Base-by-base conservation (phyloP, 2,329 filamentous ascomycete genomes). In the Talaromyces sp. region DNA sequence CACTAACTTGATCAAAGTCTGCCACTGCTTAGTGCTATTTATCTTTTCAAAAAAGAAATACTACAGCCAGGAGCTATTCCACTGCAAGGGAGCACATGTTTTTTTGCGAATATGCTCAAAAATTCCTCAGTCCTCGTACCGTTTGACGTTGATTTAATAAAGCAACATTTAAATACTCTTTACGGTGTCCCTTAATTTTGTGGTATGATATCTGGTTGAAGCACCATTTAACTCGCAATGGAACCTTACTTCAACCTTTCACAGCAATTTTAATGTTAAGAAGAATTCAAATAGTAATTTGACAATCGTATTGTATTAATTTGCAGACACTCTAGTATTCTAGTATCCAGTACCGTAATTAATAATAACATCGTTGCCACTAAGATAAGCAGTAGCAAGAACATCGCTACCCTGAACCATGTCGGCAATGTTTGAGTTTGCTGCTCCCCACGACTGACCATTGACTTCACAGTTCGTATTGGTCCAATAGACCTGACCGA, bases 321-420 rank as follows among this genome's bases (percentile, higher is more conserved):
- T 38, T 38, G 2, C 17, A 14, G 6, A 1, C 4, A 38, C n/a
- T 26, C 35, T 24, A 60, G n/a, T 60, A 38, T 38, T 26, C 35
- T 24, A 60, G n/a, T 60, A 38, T 17, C 58, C 58, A 35, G 58
- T 56, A 41, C 58, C 53, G 32, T 60, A 60, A 41, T 60, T 60
- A 43, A 60, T 56, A n/a, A 60, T 60, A 46, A 60, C 53, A 29
- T 60, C 53, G 46, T 60, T 60, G 14, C 58, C 58, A 14, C 32
- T 52, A 5, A 60, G 58, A 8, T 60, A 60, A 14, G 58, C 53
- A 51, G 53, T 52, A 32, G 53, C 58, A 43, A 60, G 58, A 8
- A 56, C 53, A 27, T 60, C 19, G n/a, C 26, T 60, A 27, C 43
- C 53, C 43, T 56, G 53, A 56, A 60, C 53, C 53, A 60, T 56